A percentile compares a stretch with the other conserved stretches of the same genome.
phyloP scores from a whole-genome alignment of 73 alveolate species.

The Stentor coeruleus region DNA sequence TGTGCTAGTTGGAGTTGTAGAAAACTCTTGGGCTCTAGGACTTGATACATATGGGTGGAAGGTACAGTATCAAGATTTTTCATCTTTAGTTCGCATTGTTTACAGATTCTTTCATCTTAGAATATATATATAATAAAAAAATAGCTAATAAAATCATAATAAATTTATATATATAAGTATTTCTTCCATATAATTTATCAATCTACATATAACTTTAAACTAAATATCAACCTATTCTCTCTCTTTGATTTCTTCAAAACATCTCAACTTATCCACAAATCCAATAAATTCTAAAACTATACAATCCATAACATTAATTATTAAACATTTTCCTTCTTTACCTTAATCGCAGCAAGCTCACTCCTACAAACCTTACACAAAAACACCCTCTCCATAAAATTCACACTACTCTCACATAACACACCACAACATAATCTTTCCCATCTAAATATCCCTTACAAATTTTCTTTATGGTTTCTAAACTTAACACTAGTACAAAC shows the following conservation, averaged over 20 bases:
- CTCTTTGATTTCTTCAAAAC: not conserved
- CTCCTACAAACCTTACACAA: not conserved
- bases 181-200: not conserved
- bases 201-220: not conserved
- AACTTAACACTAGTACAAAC: not conserved
- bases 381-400: not conserved
- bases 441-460: not conserved
- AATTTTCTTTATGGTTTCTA: too few species aligned
- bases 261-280: too few species aligned
- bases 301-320: too few species aligned
- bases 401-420: not conserved
- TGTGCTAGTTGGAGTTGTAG: slow-evolving; percentile 8
- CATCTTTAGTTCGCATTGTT: slow-evolving; percentile 9
- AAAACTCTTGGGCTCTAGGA: not conserved
- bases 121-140: too few species aligned
- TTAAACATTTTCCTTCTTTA: too few species aligned
- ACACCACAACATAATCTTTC: not conserved
- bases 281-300: too few species aligned
- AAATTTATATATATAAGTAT: too few species aligned
- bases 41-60: slow-evolving; percentile 6
- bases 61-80: not conserved
- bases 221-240: not conserved
- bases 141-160: too few species aligned
- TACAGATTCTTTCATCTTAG: not conserved
- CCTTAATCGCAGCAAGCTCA: not conserved